Conservation (phyloP, 2,329 filamentous ascomycete genomes). For the Alternaria brassicicola region DNA sequence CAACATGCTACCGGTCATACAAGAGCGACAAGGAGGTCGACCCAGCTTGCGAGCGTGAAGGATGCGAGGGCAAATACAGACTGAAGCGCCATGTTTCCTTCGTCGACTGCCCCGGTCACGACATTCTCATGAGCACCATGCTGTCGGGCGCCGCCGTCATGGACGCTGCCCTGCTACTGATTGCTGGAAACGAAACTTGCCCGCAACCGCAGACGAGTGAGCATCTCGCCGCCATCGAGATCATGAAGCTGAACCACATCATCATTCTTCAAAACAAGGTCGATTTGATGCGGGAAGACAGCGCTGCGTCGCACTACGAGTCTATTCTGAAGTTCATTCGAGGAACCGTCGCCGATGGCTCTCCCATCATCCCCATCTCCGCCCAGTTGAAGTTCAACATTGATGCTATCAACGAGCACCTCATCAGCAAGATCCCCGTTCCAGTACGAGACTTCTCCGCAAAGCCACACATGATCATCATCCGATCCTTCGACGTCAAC, state of each 20-base stretch:
- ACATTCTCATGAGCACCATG: constrained; percentile 99
- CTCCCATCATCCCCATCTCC: constrained; percentile 94
- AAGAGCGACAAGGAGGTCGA: constrained; percentile 99
- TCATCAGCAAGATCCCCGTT: constrained; percentile 93
- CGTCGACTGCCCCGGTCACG: constrained; percentile 98
- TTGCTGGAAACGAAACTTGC: constrained; percentile 97
- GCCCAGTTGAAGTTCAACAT: constrained; percentile 99
- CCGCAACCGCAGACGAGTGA: constrained; percentile 98
- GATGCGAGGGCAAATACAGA: constrained; percentile 85
- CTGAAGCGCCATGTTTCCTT: constrained; percentile 75
- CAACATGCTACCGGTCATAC: constrained; percentile 94
- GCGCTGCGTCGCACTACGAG: constrained; percentile 90
- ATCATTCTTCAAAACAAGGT: constrained; percentile 99
- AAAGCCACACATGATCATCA: constrained; percentile 98
- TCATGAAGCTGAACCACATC: constrained; percentile 99
- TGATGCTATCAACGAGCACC: constrained; percentile 94
- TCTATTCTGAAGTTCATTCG: constrained; percentile 98
- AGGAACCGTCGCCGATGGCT: constrained; percentile 92
- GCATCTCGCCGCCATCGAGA: constrained; percentile 98
- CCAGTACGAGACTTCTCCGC: constrained; percentile 88
- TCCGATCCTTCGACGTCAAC: constrained; percentile 99
- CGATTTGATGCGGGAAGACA: constrained; percentile 96
- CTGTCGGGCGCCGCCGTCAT: constrained; percentile 99
- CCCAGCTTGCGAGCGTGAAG: constrained; percentile 91
- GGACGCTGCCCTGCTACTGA: constrained; percentile 94